Percentiles rank a stretch among this genome's conserved stretches.
These are phyloP conservation scores for Obelidium mucronatum DNA, from an alignment of 192 early-diverging fungal genomes.

Conservation along the genomic window DNA sequence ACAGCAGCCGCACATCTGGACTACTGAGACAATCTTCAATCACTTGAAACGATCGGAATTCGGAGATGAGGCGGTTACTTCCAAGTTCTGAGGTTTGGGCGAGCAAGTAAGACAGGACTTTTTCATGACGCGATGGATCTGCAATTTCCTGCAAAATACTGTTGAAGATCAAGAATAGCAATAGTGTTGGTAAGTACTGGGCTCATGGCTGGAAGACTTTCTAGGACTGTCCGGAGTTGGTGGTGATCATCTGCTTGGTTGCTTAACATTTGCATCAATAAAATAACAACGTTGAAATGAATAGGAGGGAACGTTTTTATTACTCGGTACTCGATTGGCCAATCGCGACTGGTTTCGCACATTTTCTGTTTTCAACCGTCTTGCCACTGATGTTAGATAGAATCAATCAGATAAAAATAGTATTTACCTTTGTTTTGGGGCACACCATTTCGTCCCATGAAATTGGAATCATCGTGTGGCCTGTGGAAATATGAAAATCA, in stretches of 20 bases:
- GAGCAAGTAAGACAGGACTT: conserved; percentile 19
- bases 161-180: background rate
- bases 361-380: conserved; percentile 88
- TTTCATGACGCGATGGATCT: conserved; percentile 31
- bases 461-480: conserved; percentile 86
- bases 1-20: background rate
- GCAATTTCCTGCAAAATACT: conserved; percentile 21
- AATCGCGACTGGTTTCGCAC: conserved; percentile 78
- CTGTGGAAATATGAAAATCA: conserved; percentile 40
- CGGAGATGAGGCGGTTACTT: background rate
- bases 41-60: background rate
- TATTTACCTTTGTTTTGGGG: conserved; percentile 77
- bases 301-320: too few species aligned
- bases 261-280: background rate
- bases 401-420: conserved; percentile 3
- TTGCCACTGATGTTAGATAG: too few species aligned
- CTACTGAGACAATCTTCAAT: conserved; percentile 5
- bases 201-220: conserved; percentile 7
- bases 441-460: conserved; percentile 99
- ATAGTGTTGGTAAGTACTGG: background rate
- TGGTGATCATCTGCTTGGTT: background rate
- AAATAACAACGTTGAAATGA: background rate
- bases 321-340: background rate
- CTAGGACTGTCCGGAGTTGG: background rate
- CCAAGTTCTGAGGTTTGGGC: background rate